Conservation (phyloP, 768 basidiomycete genomes). For the Trametes maxima region DNA sequence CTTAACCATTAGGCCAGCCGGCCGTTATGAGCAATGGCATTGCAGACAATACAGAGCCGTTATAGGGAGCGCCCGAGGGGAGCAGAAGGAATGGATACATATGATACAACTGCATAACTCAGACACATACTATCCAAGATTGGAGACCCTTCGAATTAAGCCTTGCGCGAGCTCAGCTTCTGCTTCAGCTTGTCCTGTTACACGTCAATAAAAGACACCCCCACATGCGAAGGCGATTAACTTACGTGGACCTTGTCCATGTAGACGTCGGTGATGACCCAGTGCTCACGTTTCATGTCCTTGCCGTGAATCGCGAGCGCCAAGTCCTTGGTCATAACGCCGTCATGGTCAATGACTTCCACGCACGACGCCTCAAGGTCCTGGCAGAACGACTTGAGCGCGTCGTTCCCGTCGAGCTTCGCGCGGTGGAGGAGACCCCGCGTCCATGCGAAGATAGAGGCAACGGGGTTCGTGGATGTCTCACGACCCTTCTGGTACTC, state of each 20-base stretch:
- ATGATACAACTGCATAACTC: neutral
- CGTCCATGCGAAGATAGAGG: constrained; percentile 99
- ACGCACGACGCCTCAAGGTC: constrained; percentile 87
- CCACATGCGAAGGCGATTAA: constrained; percentile 11
- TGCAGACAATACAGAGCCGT: neutral
- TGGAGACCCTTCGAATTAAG: neutral
- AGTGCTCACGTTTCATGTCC: constrained; percentile 89
- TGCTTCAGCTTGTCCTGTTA: constrained; percentile 31
- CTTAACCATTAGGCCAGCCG: constrained; percentile 11
- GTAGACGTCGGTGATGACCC: constrained; percentile 93
- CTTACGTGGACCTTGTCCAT: constrained; percentile 91
- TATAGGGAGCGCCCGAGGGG: neutral
- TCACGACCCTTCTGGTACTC: constrained; percentile 97
- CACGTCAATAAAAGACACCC: neutral
- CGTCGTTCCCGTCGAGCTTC: constrained; percentile 84
- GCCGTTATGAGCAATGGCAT: neutral
- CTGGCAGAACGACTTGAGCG: constrained; percentile 70
- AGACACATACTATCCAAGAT: neutral
- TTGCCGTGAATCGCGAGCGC: constrained; percentile 93
- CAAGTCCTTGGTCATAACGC: constrained; percentile 96
- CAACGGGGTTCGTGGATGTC: constrained; percentile 98
- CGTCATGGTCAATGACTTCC: constrained; percentile 88
- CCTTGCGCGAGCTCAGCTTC: constrained; percentile 28
- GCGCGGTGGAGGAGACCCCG: constrained; percentile 92
- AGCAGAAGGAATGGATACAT: neutral